phyloP scores from a whole-genome alignment of 1,284 basidiomycete genomes.

The Tetrapyrgos nigripes region DNA sequence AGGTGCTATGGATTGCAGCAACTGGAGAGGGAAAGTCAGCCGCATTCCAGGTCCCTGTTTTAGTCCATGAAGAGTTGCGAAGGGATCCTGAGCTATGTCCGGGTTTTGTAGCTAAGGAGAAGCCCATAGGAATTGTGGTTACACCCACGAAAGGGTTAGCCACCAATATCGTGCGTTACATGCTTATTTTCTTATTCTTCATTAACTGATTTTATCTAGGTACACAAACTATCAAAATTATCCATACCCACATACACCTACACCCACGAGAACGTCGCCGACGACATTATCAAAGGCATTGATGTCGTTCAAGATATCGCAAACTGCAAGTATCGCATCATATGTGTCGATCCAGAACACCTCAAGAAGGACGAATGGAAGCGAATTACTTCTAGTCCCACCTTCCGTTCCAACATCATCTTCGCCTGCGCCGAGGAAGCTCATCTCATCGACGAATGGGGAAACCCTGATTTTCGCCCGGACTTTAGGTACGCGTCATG shows the following conservation, averaged over 20 bases:
- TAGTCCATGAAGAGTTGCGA: too few relatives aligned
- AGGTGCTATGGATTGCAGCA: too few relatives aligned
- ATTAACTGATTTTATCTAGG: not conserved
- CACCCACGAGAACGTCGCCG: not conserved
- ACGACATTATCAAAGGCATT: not conserved
- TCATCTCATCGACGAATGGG: too few relatives aligned
- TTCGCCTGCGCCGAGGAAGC: too few relatives aligned
- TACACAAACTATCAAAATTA: not conserved
- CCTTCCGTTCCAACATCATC: too few relatives aligned
- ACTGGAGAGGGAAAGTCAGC: too few relatives aligned
- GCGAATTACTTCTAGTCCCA: too few relatives aligned
- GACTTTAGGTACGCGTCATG: not conserved
- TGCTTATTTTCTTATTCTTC: not conserved
- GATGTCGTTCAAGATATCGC: not conserved
- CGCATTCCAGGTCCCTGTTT: too few relatives aligned
- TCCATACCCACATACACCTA: not conserved
- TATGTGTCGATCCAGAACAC: conserved; percentile 7
- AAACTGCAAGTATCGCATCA: not conserved
- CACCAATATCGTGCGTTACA: conserved; percentile 6
- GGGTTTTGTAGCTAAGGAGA: too few relatives aligned
- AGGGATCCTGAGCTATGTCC: too few relatives aligned
- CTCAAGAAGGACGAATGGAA: not conserved
- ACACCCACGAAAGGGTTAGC: conserved; percentile 14
- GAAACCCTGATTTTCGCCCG: too few relatives aligned
- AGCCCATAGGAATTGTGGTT: too few relatives aligned